Evolutionary conservation across 2,329 filamentous ascomycete genomes (phyloP).

Genomic region (Beauveria bassiana): DNA sequence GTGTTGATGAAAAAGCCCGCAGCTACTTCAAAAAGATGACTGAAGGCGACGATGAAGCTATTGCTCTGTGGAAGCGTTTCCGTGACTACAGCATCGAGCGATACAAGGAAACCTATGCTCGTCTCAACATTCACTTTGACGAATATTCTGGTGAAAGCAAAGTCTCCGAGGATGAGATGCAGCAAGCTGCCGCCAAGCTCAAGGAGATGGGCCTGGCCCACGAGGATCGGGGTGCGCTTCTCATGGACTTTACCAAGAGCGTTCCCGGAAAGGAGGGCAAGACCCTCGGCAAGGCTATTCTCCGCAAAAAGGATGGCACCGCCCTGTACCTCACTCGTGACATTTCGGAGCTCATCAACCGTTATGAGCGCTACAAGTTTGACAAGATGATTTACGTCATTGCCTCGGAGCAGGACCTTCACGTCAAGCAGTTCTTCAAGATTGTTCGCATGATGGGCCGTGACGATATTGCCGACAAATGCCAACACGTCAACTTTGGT

Average conservation of each 20-base stretch:
- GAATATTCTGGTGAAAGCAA: slow-evolving; percentile 70
- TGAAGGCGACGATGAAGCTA: slow-evolving; percentile 53
- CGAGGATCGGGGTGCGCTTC: slow-evolving; percentile 63
- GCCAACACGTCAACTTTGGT: slow-evolving; percentile 70
- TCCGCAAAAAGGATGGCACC: slow-evolving; percentile 67
- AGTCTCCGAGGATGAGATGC: slow-evolving; percentile 60
- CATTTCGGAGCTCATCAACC: slow-evolving; percentile 64
- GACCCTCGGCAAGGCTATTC: slow-evolving; percentile 61
- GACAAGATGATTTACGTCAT: slow-evolving; percentile 79
- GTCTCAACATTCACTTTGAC: slow-evolving; percentile 65
- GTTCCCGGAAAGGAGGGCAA: slow-evolving; percentile 59
- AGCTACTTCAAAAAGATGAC: slow-evolving; percentile 65
- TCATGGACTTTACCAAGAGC: slow-evolving; percentile 65
- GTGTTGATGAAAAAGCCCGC: slow-evolving; percentile 67
- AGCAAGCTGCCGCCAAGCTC: slow-evolving; percentile 52
- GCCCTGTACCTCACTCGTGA: slow-evolving; percentile 73
- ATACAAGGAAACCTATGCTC: slow-evolving; percentile 61
- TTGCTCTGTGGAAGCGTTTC: slow-evolving; percentile 58
- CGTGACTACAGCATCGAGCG: slow-evolving; percentile 58
- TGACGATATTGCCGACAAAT: slow-evolving; percentile 58
- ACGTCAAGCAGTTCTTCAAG: slow-evolving; percentile 69
- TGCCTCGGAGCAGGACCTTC: slow-evolving; percentile 63
- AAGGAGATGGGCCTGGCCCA: slow-evolving; percentile 57
- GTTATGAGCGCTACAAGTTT: slow-evolving; percentile 55
- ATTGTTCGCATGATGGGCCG: slow-evolving; percentile 66